Evolutionary conservation across 75 land plant genomes (phyloP).

Genomic region (Cunninghamia lanceolata): DNA sequence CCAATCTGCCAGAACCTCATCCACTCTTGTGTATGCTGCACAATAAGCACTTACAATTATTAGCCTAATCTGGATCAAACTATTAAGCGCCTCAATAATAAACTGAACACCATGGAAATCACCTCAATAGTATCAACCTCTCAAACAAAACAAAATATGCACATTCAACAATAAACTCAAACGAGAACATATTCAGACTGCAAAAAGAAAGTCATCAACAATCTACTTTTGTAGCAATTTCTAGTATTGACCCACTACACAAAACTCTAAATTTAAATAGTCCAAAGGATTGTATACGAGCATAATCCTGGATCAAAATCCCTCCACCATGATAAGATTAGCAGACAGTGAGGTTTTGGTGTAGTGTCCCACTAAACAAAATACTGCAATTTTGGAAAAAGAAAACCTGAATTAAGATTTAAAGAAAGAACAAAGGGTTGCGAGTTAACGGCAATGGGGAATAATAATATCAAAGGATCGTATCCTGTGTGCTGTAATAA

Average conservation of each 20-base stretch:
- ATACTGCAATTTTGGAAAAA: background rate
- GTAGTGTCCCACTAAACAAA: background rate
- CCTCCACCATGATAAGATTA: background rate
- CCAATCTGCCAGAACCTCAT: slow-evolving; percentile 27
- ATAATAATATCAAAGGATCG: too few species aligned
- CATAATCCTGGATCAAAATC: background rate
- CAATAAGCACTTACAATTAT: background rate
- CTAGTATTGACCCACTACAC: background rate
- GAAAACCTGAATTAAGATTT: too few species aligned
- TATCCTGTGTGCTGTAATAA: too few species aligned
- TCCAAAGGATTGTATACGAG: background rate
- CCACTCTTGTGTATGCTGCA: slow-evolving; percentile 19
- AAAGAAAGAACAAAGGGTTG: background rate
- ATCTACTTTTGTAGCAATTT: background rate
- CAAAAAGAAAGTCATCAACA: background rate
- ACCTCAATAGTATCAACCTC: background rate
- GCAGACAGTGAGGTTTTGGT: background rate
- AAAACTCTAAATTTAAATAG: background rate
- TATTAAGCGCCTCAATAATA: background rate
- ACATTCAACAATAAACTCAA: background rate
- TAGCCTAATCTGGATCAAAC: background rate
- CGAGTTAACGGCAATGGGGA: too few species aligned
- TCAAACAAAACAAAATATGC: background rate
- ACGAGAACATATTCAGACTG: background rate
- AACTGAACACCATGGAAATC: background rate